A percentile compares a stretch with the other conserved stretches of the same genome.
These are phyloP conservation scores for Carex littledalei DNA, from an alignment of 176 grass and related monocot species.

Conservation along the genomic window DNA sequence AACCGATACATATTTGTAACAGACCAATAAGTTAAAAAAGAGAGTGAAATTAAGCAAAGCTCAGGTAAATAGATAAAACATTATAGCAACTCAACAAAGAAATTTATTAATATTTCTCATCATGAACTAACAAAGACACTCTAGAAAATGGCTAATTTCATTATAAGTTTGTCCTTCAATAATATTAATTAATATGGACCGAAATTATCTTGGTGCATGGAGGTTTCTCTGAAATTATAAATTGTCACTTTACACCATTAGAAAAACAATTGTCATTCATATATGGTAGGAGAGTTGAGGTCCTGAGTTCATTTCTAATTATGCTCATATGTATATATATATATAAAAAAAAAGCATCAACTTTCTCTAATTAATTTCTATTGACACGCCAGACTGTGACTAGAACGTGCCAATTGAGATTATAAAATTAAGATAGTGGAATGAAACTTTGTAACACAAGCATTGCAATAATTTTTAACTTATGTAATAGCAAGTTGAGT, in stretches of 20 bases:
- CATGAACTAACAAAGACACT: neutral
- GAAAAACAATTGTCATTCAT: neutral
- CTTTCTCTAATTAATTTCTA: neutral
- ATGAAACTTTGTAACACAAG: neutral
- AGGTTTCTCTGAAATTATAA: neutral
- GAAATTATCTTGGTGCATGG: neutral
- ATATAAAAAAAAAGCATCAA: neutral
- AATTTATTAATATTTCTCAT: neutral
- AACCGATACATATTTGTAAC: neutral
- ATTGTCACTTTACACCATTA: neutral
- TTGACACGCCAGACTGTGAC: neutral
- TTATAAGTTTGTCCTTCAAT: neutral
- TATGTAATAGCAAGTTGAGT: neutral
- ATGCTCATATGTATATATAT: neutral
- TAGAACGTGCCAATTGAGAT: neutral
- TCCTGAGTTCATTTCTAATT: neutral
- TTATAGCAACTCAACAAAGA: neutral
- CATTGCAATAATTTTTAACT: neutral
- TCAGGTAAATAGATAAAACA: neutral
- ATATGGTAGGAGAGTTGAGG: neutral
- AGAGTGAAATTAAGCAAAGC: neutral
- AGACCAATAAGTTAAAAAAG: neutral
- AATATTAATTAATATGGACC: neutral
- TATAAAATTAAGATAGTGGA: neutral
- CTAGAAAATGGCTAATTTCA: neutral